Percentiles rank a stretch among this genome's conserved stretches.
phyloP scores from a whole-genome alignment of 805 yeast species.

The Suhomyces pyralidae region DNA sequence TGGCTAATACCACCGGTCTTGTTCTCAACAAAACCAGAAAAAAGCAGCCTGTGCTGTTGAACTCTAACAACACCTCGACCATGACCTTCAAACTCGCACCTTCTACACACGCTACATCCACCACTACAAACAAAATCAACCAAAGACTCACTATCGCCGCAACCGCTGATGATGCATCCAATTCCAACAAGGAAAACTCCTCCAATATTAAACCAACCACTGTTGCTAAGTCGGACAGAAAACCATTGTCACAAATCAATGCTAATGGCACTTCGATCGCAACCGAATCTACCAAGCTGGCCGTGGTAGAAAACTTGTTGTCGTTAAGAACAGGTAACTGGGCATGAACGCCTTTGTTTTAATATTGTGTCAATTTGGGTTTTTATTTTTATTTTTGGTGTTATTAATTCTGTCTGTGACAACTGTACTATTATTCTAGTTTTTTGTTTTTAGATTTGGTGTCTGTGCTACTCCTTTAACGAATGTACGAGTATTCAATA shows the following conservation, averaged over 20 bases:
- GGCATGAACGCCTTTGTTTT: conserved; percentile 9
- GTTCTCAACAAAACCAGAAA: conserved; percentile 29
- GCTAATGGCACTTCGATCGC: not conserved
- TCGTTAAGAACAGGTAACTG: conserved; percentile 37
- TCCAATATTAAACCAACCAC: conserved; percentile 4
- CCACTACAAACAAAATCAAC: conserved; percentile 19
- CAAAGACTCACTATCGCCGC: conserved; percentile 23
- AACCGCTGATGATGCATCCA: conserved; percentile 20
- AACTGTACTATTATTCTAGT: not conserved
- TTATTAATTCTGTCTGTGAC: not conserved
- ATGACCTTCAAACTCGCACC: conserved; percentile 38
- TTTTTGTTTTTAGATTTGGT: not conserved
- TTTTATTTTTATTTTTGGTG: not conserved
- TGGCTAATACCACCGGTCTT: conserved; percentile 8
- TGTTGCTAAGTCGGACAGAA: conserved; percentile 17
- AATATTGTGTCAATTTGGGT: not conserved
- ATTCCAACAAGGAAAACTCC: conserved; percentile 13
- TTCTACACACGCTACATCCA: conserved; percentile 3
- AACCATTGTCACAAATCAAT: conserved; percentile 25
- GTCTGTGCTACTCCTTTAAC: not conserved
- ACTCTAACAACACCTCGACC: conserved; percentile 26
- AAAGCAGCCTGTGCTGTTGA: conserved; percentile 32
- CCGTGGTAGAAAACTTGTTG: conserved; percentile 36
- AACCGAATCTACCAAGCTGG: conserved; percentile 5
- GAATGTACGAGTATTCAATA: not conserved